Evolutionary conservation across 495 filamentous ascomycete genomes (phyloP), one percentile per base, ranked within the genome.

Genomic region (Penicillium malachiteum): DNA sequence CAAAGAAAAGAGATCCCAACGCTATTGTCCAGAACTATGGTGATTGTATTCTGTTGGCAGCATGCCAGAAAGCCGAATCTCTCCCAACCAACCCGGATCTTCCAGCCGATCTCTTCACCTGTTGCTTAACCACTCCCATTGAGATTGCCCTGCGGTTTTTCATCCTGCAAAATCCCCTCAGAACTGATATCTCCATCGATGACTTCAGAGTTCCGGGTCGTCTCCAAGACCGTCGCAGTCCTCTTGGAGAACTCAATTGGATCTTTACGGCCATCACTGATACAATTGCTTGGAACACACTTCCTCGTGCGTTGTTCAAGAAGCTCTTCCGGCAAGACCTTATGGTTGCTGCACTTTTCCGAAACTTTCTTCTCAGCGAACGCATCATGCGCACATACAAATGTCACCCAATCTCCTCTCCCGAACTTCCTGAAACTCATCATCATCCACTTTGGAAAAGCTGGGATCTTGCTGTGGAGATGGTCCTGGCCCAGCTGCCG

Each of bases 181-280:
- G 87, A 18, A 87, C 80, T 3, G 80, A 84, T 42, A 71, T 96
- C 44, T 87, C 85, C 0, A 80, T 90, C 14, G 90, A 95, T 48
- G 84, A 92, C 52, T 91, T 92, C 17, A 84, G 87, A 72, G 74
- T 76, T 35, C 90, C 91, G 1, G 94, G 94, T 17, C 82, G 89
- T 50, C 77, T 96, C 26, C 90, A 94, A 60, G 94, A 99, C 65
- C 84, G 94, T n/a, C 78, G 95, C 69, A 97, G 93, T 40, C 95
- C 94, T 1, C 82, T 97, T 39, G 94, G 94, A 42, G 94, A 99
- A 71, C 74, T 99, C 4, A 97, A 97, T 67, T 99, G 94, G 94
- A 99, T 99, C 18, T 96, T 99, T 62, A 99, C 94, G 2, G 94
- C 94, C 12, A 97, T 99, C 54, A 99, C 94, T 2, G 94, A 99